Conservation (phyloP, 805 yeast species). For the Cyberlindnera sargentensis region DNA sequence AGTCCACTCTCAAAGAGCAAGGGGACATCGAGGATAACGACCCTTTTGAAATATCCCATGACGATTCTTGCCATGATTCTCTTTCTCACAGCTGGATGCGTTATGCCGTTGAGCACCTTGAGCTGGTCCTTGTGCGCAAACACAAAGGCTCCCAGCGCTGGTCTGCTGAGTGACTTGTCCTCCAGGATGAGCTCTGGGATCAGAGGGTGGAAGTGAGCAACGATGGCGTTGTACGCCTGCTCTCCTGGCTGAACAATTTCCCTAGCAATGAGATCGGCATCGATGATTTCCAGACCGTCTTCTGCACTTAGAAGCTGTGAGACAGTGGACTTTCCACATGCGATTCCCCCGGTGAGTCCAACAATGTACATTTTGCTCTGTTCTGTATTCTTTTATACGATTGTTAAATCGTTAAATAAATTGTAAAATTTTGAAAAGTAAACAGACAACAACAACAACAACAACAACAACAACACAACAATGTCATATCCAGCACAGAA, state of each 20-base stretch:
- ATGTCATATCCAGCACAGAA: slow-evolving; percentile 3
- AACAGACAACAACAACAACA: background rate
- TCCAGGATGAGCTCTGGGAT: slow-evolving; percentile 41
- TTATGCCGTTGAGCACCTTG: slow-evolving; percentile 56
- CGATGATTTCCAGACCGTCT: slow-evolving; percentile 56
- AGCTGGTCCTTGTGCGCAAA: slow-evolving; percentile 63
- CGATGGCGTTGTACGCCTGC: slow-evolving; percentile 60
- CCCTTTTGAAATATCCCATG: background rate
- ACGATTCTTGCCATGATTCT: slow-evolving; percentile 47
- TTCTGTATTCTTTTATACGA: background rate
- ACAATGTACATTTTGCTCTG: slow-evolving; percentile 60
- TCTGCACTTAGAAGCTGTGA: slow-evolving; percentile 49
- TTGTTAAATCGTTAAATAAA: background rate
- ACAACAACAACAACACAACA: background rate
- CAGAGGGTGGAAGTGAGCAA: slow-evolving; percentile 47
- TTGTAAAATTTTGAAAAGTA: background rate
- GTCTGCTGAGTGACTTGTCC: slow-evolving; percentile 48
- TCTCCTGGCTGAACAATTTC: slow-evolving; percentile 80
- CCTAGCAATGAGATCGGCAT: slow-evolving; percentile 87
- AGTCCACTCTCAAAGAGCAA: slow-evolving; percentile 75
- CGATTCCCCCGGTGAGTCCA: slow-evolving; percentile 97
- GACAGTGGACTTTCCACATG: slow-evolving; percentile 94
- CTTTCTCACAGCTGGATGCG: slow-evolving; percentile 76
- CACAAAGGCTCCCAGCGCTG: slow-evolving; percentile 69
- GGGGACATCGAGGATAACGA: slow-evolving; percentile 86